A percentile compares a stretch with the other conserved stretches of the same genome.
phyloP scores from a whole-genome alignment of 2,329 filamentous ascomycete species.

The Clonostachys rosea region DNA sequence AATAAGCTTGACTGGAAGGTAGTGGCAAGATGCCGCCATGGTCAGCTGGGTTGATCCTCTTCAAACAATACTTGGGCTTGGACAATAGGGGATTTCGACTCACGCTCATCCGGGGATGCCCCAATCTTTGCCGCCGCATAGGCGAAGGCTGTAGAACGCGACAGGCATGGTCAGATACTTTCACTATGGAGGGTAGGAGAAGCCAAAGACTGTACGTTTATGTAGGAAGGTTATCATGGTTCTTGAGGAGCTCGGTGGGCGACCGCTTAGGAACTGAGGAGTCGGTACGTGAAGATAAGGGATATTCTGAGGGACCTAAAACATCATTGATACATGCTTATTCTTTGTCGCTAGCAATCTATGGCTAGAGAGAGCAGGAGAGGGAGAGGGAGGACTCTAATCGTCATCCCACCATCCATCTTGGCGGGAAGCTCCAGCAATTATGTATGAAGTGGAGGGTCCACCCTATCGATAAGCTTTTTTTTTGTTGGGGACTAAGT shows the following conservation, averaged over 20 bases:
- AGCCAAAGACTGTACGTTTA: slow-evolving; percentile 9
- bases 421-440: no score
- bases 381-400: no score
- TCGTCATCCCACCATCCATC: no score
- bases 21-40: background rate
- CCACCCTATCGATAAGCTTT: no score
- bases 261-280: background rate
- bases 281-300: background rate
- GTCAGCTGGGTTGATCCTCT: background rate
- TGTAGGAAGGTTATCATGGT: slow-evolving; percentile 20
- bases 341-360: background rate
- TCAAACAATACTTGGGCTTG: background rate
- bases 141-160: slow-evolving; percentile 1
- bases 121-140: background rate
- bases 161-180: background rate
- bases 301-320: background rate
- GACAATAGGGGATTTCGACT: slow-evolving; percentile 4
- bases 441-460: no score
- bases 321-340: background rate
- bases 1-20: slow-evolving; percentile 76
- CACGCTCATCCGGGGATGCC: slow-evolving; percentile 31
- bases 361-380: no score
- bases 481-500: no score
- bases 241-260: background rate
- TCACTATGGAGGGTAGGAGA: background rate